These are phyloP conservation scores for Penicillium verhagenii DNA, from an alignment of 495 filamentous ascomycete species.

Conservation along the genomic window DNA sequence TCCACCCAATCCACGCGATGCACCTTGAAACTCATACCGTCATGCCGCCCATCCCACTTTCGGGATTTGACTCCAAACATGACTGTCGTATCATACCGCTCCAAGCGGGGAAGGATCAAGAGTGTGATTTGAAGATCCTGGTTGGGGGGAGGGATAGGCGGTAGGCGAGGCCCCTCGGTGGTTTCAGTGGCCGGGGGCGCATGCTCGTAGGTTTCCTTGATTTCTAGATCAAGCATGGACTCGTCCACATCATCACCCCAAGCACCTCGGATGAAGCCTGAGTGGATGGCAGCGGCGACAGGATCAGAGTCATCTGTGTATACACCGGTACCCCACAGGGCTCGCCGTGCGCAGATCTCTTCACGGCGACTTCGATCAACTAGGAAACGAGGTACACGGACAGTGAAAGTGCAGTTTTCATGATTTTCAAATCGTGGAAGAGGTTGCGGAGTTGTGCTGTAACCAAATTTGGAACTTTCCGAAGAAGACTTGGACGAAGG, in stretches of 20 bases:
- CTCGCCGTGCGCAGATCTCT: conserved; percentile 74
- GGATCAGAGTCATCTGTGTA: conserved; percentile 97
- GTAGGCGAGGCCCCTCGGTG: conserved; percentile 32
- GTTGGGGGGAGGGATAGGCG: conserved; percentile 45
- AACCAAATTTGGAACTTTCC: conserved; percentile 61
- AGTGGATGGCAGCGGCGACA: conserved; percentile 89
- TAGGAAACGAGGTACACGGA: conserved; percentile 80
- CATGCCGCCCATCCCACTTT: conserved; percentile 66
- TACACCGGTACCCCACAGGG: conserved; percentile 88
- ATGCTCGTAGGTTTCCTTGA: conserved; percentile 44
- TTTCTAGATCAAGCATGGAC: conserved; percentile 65
- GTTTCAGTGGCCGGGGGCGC: conserved; percentile 22
- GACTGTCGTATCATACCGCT: conserved; percentile 70
- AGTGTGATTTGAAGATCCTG: conserved; percentile 83
- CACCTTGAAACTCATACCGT: conserved; percentile 88
- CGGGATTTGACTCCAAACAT: conserved; percentile 79
- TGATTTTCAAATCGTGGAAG: conserved; percentile 77
- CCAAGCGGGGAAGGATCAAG: conserved; percentile 74
- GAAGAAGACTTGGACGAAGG: conserved; percentile 45
- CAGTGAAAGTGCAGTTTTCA: conserved; percentile 85
- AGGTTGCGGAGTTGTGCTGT: conserved; percentile 67
- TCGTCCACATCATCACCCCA: conserved; percentile 74
- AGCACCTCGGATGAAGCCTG: conserved; percentile 85
- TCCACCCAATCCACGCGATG: conserved; percentile 77
- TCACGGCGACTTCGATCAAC: conserved; percentile 65